Evolutionary conservation across 1,284 basidiomycete genomes (phyloP).

Genomic region (Ustilago vetiveriae): DNA sequence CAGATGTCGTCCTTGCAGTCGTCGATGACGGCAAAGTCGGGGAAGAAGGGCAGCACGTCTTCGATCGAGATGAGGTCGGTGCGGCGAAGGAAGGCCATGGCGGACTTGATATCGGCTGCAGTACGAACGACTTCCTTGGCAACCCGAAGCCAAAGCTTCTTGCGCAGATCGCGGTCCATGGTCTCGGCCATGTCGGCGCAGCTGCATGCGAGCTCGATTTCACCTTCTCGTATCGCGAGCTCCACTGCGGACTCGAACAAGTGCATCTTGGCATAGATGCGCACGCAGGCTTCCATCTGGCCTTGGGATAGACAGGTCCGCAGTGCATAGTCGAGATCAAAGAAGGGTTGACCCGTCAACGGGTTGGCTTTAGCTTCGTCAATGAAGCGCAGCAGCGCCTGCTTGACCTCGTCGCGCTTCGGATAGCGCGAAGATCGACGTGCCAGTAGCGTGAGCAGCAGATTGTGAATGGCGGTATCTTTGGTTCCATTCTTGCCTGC

Average conservation of each 20-base stretch:
- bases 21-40: slow-evolving; percentile 98
- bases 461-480: slow-evolving; percentile 89
- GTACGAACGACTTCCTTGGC: slow-evolving; percentile 96
- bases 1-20: slow-evolving; percentile 99
- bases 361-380: slow-evolving; percentile 81
- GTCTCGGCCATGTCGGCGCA: slow-evolving; percentile 58
- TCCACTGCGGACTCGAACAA: slow-evolving; percentile 96
- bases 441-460: slow-evolving; percentile 88
- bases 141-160: slow-evolving; percentile 97
- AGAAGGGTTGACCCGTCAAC: slow-evolving; percentile 85
- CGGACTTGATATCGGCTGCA: slow-evolving; percentile 97
- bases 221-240: slow-evolving; percentile 75
- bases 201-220: slow-evolving; percentile 70
- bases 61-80: slow-evolving; percentile 96
- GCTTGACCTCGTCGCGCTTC: slow-evolving; percentile 72
- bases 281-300: slow-evolving; percentile 88
- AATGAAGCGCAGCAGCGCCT: slow-evolving; percentile 84
- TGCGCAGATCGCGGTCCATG: slow-evolving; percentile 72
- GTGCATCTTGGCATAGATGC: slow-evolving; percentile 98
- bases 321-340: slow-evolving; percentile 95
- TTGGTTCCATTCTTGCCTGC: slow-evolving; percentile 82
- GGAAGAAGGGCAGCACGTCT: slow-evolving; percentile 98
- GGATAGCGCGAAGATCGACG: slow-evolving; percentile 30
- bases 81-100: slow-evolving; percentile 93
- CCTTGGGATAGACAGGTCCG: slow-evolving; percentile 81